Percentiles rank a stretch among this genome's conserved stretches.
Conservation (phyloP, 495 filamentous ascomycete genomes). For the Aspergillus asperescens region DNA sequence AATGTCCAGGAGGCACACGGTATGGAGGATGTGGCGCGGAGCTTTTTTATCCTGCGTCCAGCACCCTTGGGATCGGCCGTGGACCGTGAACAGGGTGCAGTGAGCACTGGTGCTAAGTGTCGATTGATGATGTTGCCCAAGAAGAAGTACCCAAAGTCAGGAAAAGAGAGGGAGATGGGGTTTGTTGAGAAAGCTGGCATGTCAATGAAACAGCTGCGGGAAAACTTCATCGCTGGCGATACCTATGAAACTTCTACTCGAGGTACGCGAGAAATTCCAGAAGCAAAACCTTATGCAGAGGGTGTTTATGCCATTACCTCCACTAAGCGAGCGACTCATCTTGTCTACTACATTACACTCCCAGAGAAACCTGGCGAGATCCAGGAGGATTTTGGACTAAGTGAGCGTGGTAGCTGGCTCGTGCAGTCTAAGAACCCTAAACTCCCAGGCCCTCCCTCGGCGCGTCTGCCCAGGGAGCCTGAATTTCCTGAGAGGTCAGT, state of each 20-base stretch:
- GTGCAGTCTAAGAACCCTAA: conserved; percentile 78
- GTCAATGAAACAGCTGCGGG: conserved; percentile 65
- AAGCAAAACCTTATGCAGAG: conserved; percentile 72
- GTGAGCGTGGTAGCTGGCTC: conserved; percentile 68
- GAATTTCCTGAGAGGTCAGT: conserved; percentile 70
- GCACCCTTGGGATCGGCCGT: conserved; percentile 64
- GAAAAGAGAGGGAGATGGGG: conserved; percentile 67
- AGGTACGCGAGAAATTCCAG: conserved; percentile 63
- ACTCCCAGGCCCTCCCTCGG: conserved; percentile 56
- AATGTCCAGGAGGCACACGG: conserved; percentile 64
- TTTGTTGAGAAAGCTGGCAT: conserved; percentile 76
- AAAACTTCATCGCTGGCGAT: conserved; percentile 58
- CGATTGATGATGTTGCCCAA: conserved; percentile 79
- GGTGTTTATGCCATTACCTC: conserved; percentile 82
- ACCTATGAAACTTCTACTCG: conserved; percentile 75
- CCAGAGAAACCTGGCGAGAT: conserved; percentile 65
- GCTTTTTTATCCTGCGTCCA: conserved; percentile 77
- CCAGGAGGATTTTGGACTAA: conserved; percentile 71
- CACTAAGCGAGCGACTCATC: conserved; percentile 64
- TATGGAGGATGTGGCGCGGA: conserved; percentile 69
- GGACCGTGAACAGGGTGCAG: conserved; percentile 49
- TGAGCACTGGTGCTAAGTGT: conserved; percentile 56
- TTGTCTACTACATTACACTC: conserved; percentile 80
- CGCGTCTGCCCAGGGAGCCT: conserved; percentile 57
- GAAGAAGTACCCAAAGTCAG: conserved; percentile 72